Evolutionary conservation across 306 rosid genomes (phyloP).

Genomic region (Rosa chinensis): DNA sequence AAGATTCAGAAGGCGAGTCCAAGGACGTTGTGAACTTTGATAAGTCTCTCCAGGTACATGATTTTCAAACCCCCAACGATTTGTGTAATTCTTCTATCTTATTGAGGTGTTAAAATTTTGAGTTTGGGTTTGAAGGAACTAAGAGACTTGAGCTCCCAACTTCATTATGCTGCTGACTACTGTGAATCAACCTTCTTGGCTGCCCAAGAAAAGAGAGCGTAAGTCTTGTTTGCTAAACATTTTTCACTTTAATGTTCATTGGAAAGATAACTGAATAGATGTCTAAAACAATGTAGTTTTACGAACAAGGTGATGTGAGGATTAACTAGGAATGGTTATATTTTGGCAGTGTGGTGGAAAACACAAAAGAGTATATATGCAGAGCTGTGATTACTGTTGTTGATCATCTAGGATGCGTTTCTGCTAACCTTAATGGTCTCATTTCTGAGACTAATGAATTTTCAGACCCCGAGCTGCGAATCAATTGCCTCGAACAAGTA

Average conservation of each 20-base stretch:
- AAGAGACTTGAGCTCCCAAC: constrained; percentile 69
- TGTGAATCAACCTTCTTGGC: constrained; percentile 74
- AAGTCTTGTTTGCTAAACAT: constrained; percentile 25
- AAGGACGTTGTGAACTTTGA: constrained; percentile 47
- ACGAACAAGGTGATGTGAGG: neutral
- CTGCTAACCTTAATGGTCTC: constrained; percentile 54
- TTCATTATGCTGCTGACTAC: constrained; percentile 87
- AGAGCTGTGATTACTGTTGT: constrained; percentile 72
- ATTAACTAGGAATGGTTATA: neutral
- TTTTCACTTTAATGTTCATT: neutral
- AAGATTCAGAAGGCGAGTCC: constrained; percentile 38
- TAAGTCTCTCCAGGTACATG: constrained; percentile 66
- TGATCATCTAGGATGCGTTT: constrained; percentile 88
- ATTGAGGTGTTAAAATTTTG: neutral
- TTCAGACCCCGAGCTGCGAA: constrained; percentile 60
- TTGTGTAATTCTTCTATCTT: neutral
- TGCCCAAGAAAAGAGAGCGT: constrained; percentile 62
- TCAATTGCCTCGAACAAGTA: constrained; percentile 75
- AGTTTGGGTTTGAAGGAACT: constrained; percentile 51
- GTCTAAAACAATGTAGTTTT: neutral
- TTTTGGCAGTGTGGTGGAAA: constrained; percentile 61
- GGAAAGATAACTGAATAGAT: neutral
- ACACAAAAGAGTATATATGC: constrained; percentile 76
- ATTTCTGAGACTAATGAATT: constrained; percentile 58
- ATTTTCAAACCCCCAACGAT: neutral